Evolutionary conservation across 129 eudicot species (phyloP).

Genomic region (Dittrichia graveolens): DNA sequence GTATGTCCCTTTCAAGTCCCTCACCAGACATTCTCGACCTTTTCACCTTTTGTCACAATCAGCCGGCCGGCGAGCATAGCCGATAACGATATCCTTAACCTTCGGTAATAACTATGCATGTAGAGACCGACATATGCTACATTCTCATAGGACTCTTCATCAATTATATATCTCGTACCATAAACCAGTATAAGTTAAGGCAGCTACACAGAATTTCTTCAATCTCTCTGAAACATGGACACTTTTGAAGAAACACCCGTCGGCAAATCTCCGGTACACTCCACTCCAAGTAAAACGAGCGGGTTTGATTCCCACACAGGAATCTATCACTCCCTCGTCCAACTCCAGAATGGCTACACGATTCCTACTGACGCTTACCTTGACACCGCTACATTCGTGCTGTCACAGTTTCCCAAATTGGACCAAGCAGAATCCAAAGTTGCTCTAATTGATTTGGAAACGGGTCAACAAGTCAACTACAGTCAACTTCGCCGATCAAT

Average conservation of each 20-base stretch:
- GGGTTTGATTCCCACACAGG: constrained; percentile 67
- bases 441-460: constrained; percentile 61
- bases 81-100: constrained; percentile 10
- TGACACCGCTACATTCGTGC: constrained; percentile 58
- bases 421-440: constrained; percentile 45
- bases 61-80: constrained; percentile 24
- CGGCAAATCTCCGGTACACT: not conserved
- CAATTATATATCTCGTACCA: not conserved
- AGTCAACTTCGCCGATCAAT: constrained; percentile 58
- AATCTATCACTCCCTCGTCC: constrained; percentile 59
- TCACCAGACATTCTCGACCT: constrained; percentile 19
- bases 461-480: constrained; percentile 46
- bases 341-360: constrained; percentile 37
- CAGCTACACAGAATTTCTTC: not conserved
- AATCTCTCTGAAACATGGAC: constrained; percentile 20
- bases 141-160: not conserved
- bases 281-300: constrained; percentile 22
- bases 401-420: constrained; percentile 54
- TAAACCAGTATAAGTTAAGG: constrained; percentile 20
- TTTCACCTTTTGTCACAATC: constrained; percentile 16
- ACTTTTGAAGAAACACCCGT: constrained; percentile 19
- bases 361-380: constrained; percentile 53
- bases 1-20: constrained; percentile 19
- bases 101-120: constrained; percentile 38
- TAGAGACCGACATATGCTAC: too few species aligned